Evolutionary conservation across 1,284 basidiomycete species (phyloP).

Genomic region (Omphalotus olearius): DNA sequence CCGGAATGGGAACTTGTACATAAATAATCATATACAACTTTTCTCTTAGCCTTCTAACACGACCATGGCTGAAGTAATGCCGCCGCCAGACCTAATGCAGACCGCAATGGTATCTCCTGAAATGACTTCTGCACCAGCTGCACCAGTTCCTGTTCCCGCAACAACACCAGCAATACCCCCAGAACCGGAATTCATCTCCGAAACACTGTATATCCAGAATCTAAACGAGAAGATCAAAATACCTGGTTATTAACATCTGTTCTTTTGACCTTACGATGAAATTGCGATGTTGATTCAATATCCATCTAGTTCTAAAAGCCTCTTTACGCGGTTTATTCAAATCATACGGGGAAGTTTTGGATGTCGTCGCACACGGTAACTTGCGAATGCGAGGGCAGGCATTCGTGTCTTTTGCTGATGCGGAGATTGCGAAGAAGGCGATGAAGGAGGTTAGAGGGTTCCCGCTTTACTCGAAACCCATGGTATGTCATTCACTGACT

Average conservation of each 20-base stretch:
- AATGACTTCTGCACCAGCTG: constrained; percentile 16
- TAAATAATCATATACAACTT: background rate
- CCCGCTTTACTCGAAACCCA: constrained; percentile 94
- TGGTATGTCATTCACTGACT: constrained; percentile 52
- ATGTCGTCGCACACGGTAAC: constrained; percentile 91
- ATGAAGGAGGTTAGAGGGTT: constrained; percentile 92
- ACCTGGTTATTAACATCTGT: constrained; percentile 48
- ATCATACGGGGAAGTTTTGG: constrained; percentile 87
- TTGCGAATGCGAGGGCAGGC: constrained; percentile 98
- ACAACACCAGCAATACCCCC: constrained; percentile 24
- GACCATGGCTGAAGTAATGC: constrained; percentile 34
- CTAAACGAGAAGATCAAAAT: constrained; percentile 96
- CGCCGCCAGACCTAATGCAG: constrained; percentile 21
- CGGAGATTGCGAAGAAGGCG: constrained; percentile 82
- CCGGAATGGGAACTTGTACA: background rate
- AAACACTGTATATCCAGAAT: constrained; percentile 96
- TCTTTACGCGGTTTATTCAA: constrained; percentile 90
- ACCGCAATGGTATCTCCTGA: background rate
- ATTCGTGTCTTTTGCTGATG: constrained; percentile 87
- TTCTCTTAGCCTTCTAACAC: background rate
- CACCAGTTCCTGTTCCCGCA: constrained; percentile 13
- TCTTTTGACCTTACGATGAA: background rate
- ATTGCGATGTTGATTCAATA: background rate
- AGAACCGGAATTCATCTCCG: constrained; percentile 51
- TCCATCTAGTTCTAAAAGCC: constrained; percentile 73